Evolutionary conservation across 805 yeast species (phyloP).

Genomic region (Tetrapisispora arboricola): DNA sequence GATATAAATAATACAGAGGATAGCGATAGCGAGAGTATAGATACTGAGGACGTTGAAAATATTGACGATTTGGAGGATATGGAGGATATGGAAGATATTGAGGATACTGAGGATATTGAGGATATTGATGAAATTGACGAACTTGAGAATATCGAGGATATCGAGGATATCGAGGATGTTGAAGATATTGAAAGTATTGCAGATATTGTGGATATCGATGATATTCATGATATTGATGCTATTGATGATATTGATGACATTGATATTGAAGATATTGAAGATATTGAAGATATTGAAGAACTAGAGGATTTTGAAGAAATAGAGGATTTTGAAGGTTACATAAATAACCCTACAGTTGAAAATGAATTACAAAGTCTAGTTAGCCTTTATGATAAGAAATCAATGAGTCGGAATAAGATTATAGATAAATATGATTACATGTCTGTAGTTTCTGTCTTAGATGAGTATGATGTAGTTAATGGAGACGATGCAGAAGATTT

Average conservation of each 20-base stretch:
- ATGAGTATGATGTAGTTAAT: conserved; percentile 23
- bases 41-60: background rate
- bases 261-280: conserved; percentile 6
- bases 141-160: background rate
- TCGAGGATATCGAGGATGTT: background rate
- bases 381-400: background rate
- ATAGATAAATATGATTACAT: conserved; percentile 7
- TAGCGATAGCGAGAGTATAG: background rate
- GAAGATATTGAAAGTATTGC: background rate
- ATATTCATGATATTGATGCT: background rate
- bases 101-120: background rate
- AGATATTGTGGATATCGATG: background rate
- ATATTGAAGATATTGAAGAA: conserved; percentile 3
- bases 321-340: background rate
- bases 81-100: background rate
- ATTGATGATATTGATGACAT: background rate
- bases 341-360: too few relatives aligned
- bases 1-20: conserved; percentile 1
- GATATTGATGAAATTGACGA: background rate
- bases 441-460: conserved; percentile 21
- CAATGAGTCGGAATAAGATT: background rate
- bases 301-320: background rate
- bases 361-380: too few relatives aligned
- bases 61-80: conserved; percentile 1
- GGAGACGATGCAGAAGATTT: conserved; percentile 5